Conservation (phyloP, 139 green algal genomes). For the Micromonas commoda region DNA sequence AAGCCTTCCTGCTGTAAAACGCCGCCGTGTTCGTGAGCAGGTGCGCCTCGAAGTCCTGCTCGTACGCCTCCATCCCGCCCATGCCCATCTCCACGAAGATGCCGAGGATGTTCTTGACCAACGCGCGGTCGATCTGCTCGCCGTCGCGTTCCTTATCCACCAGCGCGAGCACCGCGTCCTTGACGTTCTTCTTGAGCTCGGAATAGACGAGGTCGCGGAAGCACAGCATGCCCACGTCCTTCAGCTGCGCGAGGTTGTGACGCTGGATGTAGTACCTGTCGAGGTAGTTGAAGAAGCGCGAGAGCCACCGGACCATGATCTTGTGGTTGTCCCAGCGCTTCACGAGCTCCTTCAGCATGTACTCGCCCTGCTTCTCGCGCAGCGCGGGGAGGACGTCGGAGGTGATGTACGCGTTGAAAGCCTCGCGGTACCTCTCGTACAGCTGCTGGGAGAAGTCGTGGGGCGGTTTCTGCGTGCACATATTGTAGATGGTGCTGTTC, state of each 20-base stretch:
- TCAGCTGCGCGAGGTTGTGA: slow-evolving; percentile 75
- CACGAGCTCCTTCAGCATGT: slow-evolving; percentile 84
- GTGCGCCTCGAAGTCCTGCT: slow-evolving; percentile 87
- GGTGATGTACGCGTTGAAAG: slow-evolving; percentile 91
- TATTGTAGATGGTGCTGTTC: slow-evolving; percentile 91
- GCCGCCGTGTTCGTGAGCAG: slow-evolving; percentile 69
- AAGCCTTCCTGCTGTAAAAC: slow-evolving; percentile 79
- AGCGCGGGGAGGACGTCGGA: slow-evolving; percentile 77
- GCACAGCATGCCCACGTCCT: slow-evolving; percentile 85
- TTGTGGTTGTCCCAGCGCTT: slow-evolving; percentile 95
- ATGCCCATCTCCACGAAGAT: slow-evolving; percentile 97
- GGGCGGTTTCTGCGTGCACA: slow-evolving; percentile 99
- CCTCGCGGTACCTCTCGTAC: slow-evolving; percentile 82
- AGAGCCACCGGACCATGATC: slow-evolving; percentile 97
- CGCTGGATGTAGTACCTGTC: slow-evolving; percentile 97
- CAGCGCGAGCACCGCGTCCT: slow-evolving; percentile 67
- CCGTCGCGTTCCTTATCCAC: slow-evolving; percentile 82
- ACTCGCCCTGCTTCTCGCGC: slow-evolving; percentile 71
- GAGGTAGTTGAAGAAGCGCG: slow-evolving; percentile 98
- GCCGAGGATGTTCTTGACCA: slow-evolving; percentile 91
- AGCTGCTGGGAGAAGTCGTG: slow-evolving; percentile 95
- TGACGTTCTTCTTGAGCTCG: slow-evolving; percentile 57
- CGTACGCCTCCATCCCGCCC: slow-evolving; percentile 84
- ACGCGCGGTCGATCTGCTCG: slow-evolving; percentile 76
- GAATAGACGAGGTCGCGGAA: slow-evolving; percentile 87